Percentiles rank a stretch among this genome's conserved stretches.
These are phyloP conservation scores for Oryza nivara DNA, from an alignment of 176 grass and related monocot genomes.

Conservation along the genomic window DNA sequence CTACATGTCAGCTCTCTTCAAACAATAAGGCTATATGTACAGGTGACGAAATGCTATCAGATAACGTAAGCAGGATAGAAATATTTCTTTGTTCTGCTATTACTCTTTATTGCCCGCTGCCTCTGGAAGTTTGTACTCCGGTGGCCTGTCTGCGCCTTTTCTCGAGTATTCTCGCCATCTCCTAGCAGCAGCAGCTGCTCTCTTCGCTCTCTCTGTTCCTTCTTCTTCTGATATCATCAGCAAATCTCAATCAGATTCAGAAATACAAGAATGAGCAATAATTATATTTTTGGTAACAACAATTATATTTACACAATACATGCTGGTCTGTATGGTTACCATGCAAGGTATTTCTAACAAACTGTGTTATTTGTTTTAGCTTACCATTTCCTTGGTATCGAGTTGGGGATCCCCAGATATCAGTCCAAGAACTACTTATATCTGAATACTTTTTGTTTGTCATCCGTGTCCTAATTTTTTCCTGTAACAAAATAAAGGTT, in stretches of 20 bases:
- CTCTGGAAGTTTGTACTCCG: constrained; percentile 77
- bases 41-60: constrained; percentile 20
- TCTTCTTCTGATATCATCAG: constrained; percentile 55
- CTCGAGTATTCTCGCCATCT: constrained; percentile 94
- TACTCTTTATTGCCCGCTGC: constrained; percentile 63
- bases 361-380: background rate
- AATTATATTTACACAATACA: background rate
- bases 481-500: constrained; percentile 43
- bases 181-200: constrained; percentile 69
- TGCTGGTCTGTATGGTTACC: background rate
- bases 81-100: background rate
- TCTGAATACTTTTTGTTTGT: constrained; percentile 67
- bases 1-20: background rate
- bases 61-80: background rate
- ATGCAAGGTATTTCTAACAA: background rate
- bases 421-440: constrained; percentile 59
- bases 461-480: constrained; percentile 66
- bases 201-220: constrained; percentile 67
- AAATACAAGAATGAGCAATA: background rate
- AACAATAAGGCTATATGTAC: constrained; percentile 21
- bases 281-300: background rate
- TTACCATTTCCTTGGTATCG: constrained; percentile 58
- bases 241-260: constrained; percentile 14
- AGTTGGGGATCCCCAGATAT: constrained; percentile 63
- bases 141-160: constrained; percentile 54